phyloP scores from a whole-genome alignment of 192 early-diverging fungal genomes.

The Coemansia sp. region DNA sequence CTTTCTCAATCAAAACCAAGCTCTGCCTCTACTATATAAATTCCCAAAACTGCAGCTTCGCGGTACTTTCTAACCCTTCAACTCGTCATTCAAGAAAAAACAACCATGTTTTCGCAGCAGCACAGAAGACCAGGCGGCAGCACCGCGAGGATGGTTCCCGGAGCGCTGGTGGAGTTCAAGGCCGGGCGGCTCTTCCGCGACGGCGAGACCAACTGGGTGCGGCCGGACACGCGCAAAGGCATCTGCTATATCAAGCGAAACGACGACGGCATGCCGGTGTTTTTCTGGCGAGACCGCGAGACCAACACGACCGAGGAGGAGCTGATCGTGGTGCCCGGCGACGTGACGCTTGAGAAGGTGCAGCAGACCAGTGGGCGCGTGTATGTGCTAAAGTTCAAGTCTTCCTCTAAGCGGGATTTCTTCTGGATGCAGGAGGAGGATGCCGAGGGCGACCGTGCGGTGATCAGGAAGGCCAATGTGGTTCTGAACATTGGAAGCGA shows the following conservation, averaged over 20 bases:
- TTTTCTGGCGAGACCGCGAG: constrained; percentile 76
- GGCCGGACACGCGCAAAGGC: constrained; percentile 73
- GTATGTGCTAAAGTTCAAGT: constrained; percentile 75
- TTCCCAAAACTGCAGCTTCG: background rate
- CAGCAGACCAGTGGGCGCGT: constrained; percentile 65
- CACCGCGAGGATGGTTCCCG: background rate
- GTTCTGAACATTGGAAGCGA: constrained; percentile 51
- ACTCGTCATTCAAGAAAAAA: background rate
- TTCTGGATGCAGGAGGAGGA: constrained; percentile 81
- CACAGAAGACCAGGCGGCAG: background rate
- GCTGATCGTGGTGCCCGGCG: constrained; percentile 74
- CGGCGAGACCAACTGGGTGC: constrained; percentile 61
- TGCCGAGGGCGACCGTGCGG: constrained; percentile 56
- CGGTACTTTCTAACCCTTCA: background rate
- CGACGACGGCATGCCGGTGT: constrained; percentile 72
- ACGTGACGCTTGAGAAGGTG: constrained; percentile 65
- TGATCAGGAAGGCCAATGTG: constrained; percentile 58
- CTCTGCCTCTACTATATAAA: too few species aligned
- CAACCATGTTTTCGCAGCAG: constrained; percentile 12
- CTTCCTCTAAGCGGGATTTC: constrained; percentile 72
- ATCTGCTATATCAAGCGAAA: constrained; percentile 36
- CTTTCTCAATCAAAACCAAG: too few species aligned
- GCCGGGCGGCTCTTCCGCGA: constrained; percentile 69
- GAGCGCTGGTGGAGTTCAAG: constrained; percentile 59
- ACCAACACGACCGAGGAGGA: constrained; percentile 57